Evolutionary conservation across 164 flowering plant species (phyloP).

Genomic region (Kingdonia uniflora): DNA sequence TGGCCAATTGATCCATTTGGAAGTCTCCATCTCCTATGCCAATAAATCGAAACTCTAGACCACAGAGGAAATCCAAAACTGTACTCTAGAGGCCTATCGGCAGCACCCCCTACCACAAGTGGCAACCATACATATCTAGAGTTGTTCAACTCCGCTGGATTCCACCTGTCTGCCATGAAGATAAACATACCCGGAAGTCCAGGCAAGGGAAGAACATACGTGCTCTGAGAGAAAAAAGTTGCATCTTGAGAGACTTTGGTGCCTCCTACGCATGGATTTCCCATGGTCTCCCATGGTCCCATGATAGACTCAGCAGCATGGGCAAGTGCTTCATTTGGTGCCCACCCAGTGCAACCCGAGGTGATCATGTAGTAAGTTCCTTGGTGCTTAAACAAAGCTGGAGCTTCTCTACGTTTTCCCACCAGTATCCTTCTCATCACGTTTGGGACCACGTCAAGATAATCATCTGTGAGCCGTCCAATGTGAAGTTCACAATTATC

Average conservation of each 20-base stretch:
- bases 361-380: slow-evolving; percentile 97
- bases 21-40: slow-evolving; percentile 91
- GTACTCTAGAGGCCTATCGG: slow-evolving; percentile 73
- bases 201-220: slow-evolving; percentile 64
- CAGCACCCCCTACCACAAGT: slow-evolving; percentile 61
- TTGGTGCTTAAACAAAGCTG: slow-evolving; percentile 71
- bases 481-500: slow-evolving; percentile 93
- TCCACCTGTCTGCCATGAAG: slow-evolving; percentile 97
- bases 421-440: slow-evolving; percentile 50
- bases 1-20: slow-evolving; percentile 36
- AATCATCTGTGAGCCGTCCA: slow-evolving; percentile 73
- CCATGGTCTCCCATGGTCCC: slow-evolving; percentile 96
- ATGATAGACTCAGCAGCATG: slow-evolving; percentile 90
- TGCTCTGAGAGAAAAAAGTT: slow-evolving; percentile 85
- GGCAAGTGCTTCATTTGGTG: slow-evolving; percentile 84
- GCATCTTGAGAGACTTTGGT: slow-evolving; percentile 52
- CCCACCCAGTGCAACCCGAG: slow-evolving; percentile 97
- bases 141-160: slow-evolving; percentile 70
- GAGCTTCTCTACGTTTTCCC: slow-evolving; percentile 91
- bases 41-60: slow-evolving; percentile 90
- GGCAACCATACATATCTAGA: slow-evolving; percentile 98
- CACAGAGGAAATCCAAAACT: slow-evolving; percentile 88
- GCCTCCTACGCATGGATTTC: slow-evolving; percentile 90
- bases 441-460: slow-evolving; percentile 52
- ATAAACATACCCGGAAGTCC: slow-evolving; percentile 51